Evolutionary conservation across 306 rosid species (phyloP).

Genomic region (Citrullus amarus): DNA sequence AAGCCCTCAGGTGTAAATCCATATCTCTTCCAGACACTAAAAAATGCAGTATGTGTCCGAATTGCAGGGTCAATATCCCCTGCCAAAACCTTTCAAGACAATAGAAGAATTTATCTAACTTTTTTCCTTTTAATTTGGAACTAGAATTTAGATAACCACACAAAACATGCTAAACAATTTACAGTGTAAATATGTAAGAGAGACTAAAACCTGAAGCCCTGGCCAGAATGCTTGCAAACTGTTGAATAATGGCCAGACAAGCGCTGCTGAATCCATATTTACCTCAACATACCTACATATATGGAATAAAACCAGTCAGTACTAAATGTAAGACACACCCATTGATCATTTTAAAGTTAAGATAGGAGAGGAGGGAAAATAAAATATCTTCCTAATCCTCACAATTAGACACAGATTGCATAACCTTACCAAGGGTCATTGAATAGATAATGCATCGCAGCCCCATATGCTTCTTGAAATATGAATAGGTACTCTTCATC

Average conservation of each 20-base stretch:
- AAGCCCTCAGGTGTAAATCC: conserved; percentile 98
- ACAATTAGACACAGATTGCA: conserved; percentile 24
- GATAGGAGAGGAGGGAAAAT: background rate
- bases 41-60: conserved; percentile 86
- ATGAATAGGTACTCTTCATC: conserved; percentile 91
- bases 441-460: conserved; percentile 81
- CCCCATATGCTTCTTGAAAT: conserved; percentile 96
- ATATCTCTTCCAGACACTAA: conserved; percentile 93
- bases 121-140: background rate
- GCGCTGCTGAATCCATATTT: conserved; percentile 92
- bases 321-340: background rate
- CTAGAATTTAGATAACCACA: conserved; percentile 6
- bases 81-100: conserved; percentile 74
- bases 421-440: conserved; percentile 89
- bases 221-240: conserved; percentile 99
- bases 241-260: conserved; percentile 94
- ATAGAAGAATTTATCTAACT: conserved; percentile 14
- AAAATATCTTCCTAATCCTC: conserved; percentile 16
- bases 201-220: conserved; percentile 79
- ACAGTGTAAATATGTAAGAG: conserved; percentile 3
- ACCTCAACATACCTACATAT: conserved; percentile 86
- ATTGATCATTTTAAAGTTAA: background rate
- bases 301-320: conserved; percentile 6
- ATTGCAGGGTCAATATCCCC: conserved; percentile 93
- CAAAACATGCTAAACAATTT: conserved; percentile 12